Base-by-base conservation (phyloP, 2,329 filamentous ascomycete genomes). In the Chaetomiaceae sp. region DNA sequence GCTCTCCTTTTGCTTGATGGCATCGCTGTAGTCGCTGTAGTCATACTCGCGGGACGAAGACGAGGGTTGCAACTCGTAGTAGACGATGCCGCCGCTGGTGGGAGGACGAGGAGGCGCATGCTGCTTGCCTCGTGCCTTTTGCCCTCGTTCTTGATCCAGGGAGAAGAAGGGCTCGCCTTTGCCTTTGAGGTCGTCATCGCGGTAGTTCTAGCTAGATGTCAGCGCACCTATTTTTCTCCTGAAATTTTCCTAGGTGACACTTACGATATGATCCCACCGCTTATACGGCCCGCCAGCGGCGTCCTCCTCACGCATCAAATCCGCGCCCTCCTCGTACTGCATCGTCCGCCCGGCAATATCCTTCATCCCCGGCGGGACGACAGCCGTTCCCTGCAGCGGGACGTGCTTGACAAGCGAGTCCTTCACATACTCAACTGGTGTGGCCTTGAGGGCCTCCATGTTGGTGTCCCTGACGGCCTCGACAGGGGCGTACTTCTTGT, bases 281-380 rank as follows among this genome's bases (percentile, higher is more conserved):
- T 83, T 87, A 66, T 94, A 96, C 14, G 87, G 78, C n/a, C 85
- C 88, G 15, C 88, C 88, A 0, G 72, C 66, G 3, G 82, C 80
- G 56, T 87, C 82, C 0, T 73, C 71, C 63, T 92, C 89, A 46
- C 85, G 78, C 86, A 91, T 91, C 66, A 96, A 75, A 64, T 96
- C 90, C 2, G 85, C 79, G n/a, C 91, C 91, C 65, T 96, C 91
- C 63, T 89, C 76, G 64, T 96, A 96, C 25, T 84, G 61, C 75
- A 95, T 89, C 11, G 79, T 73, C 49, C 83, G 78, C 3, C 91
- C 91, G 51, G 81, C 77, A 17, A 79, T 71, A 66, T 95, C 91
- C 1, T 71, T 71, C 61, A 79, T 71, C 20, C 91, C 91, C 0
- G 87, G 83, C 1, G 91, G 88, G n/a, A 94, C 80, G 17, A 75